Base-by-base conservation (phyloP, 768 basidiomycete genomes). In the Boletus vermiculosoides region DNA sequence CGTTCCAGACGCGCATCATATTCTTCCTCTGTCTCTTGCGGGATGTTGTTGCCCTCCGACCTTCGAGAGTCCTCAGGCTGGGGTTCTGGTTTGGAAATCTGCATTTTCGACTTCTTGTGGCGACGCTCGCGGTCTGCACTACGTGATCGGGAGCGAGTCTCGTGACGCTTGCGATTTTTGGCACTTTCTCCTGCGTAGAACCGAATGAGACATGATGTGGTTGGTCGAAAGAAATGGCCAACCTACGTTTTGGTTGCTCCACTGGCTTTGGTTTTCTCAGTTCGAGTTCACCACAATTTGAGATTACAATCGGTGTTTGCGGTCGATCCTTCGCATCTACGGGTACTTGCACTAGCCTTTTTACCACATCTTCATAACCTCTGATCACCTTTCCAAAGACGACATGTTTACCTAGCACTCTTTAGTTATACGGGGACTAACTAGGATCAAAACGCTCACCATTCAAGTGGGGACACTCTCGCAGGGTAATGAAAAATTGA, bases 231-330 rank as follows among this genome's bases (percentile, higher is more conserved):
- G 20, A 50, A 53, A 44, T 16, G 20, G 13, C 0, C 16, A 23
- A 39, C 58, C 22, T 47, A 71, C 70, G 55, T 49, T 59, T 60
- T 1, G 39, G 40, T 44, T 51, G 60, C 2, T 66, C 57, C 2
- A 20, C 30, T 8, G 52, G 50, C 42, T 58, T 60, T 31, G 51
- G 36, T 25, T 59, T 81, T 54, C 81, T 81, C 12, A 92, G 78
- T 68, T 92, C 88, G 37, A 96, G 83, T 67, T 96, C 94, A 12
- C 94, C 94, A 52, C 90, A 92, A 67, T 86, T 90, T 4, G 78
- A 72, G 59, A 96, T 83, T 11, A 81, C 73, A 12, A 95, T 83
- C 2, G 87, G 85, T 1, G 77, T 74, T 5, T 80, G 67, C 0
- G 93, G 94, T 4, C 87, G 78, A 65, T 92, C 85, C 69, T 90